These are phyloP conservation scores for Pleurostoma richardsiae DNA, from an alignment of 2,329 filamentous ascomycete genomes.

Conservation along the genomic window DNA sequence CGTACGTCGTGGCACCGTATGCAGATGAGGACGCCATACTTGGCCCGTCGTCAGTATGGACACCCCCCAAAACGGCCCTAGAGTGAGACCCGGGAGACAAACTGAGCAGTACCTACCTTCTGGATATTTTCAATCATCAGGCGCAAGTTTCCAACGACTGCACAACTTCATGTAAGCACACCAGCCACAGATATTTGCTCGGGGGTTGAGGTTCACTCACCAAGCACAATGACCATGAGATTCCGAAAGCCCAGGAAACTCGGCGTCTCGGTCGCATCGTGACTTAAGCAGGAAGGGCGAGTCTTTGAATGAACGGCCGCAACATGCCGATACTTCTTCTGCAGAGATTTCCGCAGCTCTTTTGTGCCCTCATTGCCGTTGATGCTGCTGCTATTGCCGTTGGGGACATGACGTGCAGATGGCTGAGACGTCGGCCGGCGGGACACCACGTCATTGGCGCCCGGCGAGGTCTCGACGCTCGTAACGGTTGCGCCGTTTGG, in stretches of 20 bases:
- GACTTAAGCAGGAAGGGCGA: slow-evolving; percentile 77
- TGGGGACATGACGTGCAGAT: not conserved
- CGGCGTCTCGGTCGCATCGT: slow-evolving; percentile 68
- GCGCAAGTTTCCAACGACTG: slow-evolving; percentile 87
- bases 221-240: slow-evolving; percentile 87
- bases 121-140: slow-evolving; percentile 96
- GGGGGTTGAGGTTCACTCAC: slow-evolving; percentile 43
- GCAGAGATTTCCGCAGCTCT: slow-evolving; percentile 26
- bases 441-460: slow-evolving; percentile 4
- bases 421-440: slow-evolving; percentile 3
- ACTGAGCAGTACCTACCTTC: slow-evolving; percentile 55
- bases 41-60: slow-evolving; percentile 9
- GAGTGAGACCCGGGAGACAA: slow-evolving; percentile 9
- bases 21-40: slow-evolving; percentile 95
- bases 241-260: slow-evolving; percentile 95
- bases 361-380: slow-evolving; percentile 12
- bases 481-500: slow-evolving; percentile 27
- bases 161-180: not conserved
- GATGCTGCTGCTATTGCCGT: slow-evolving; percentile 1
- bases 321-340: slow-evolving; percentile 83
- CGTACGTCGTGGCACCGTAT: slow-evolving; percentile 85
- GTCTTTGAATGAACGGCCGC: slow-evolving; percentile 74
- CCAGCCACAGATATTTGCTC: not conserved
- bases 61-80: not conserved
- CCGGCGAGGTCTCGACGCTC: slow-evolving; percentile 20